These are phyloP conservation scores for Emericellopsis cladophorae DNA, from an alignment of 2,329 filamentous ascomycete species.

Conservation along the genomic window DNA sequence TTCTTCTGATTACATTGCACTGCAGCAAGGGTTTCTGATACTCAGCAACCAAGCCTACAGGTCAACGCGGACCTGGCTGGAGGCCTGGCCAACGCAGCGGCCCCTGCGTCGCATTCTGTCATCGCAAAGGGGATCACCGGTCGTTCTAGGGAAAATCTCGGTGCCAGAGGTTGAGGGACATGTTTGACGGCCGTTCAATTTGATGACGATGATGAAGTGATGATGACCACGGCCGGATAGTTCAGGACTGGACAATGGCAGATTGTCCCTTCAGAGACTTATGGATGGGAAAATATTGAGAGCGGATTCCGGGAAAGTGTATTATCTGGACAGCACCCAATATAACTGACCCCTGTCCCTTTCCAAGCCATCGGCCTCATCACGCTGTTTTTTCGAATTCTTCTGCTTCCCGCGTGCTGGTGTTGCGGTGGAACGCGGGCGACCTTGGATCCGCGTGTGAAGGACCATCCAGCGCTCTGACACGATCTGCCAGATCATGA, in stretches of 20 bases:
- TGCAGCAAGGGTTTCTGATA: neutral
- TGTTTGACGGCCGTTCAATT: constrained; percentile 1
- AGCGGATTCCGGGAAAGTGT: neutral
- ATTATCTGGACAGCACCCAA: neutral
- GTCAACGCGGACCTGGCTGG: too few species aligned
- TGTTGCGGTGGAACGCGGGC: too few species aligned
- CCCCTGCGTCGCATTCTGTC: too few species aligned
- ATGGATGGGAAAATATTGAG: neutral
- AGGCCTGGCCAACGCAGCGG: too few species aligned
- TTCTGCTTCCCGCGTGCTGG: neutral
- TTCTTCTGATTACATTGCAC: neutral
- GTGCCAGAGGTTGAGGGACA: neutral
- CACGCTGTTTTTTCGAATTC: neutral
- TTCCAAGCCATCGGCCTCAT: neutral
- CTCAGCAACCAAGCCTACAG: too few species aligned
- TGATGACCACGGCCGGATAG: neutral
- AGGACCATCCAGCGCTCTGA: constrained; percentile 44
- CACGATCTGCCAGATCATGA: constrained; percentile 63
- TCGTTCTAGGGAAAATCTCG: neutral
- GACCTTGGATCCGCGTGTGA: neutral
- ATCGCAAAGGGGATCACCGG: too few species aligned
- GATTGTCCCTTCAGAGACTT: neutral
- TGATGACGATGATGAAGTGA: constrained; percentile 1
- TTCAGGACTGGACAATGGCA: neutral
- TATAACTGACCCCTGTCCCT: neutral